Evolutionary conservation across 257 asterid genomes (phyloP).

Genomic region (Verbena officinalis): DNA sequence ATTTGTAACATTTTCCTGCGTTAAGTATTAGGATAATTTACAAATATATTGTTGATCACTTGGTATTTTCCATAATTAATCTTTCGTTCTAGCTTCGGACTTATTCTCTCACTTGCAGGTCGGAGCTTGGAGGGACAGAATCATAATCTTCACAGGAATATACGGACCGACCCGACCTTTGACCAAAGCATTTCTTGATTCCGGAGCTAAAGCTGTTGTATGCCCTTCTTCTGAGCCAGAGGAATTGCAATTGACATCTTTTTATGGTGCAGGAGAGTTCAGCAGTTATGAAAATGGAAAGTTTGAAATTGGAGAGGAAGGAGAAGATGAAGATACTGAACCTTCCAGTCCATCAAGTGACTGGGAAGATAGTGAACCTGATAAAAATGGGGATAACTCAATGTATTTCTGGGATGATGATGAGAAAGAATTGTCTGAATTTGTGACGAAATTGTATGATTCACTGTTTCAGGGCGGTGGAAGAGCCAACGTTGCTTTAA

Average conservation of each 20-base stretch:
- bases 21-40: too few relatives aligned
- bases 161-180: constrained; percentile 79
- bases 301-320: constrained; percentile 92
- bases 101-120: constrained; percentile 41
- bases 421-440: constrained; percentile 84
- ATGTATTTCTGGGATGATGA: constrained; percentile 76
- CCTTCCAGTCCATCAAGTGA: constrained; percentile 79
- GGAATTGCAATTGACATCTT: constrained; percentile 68
- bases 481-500: constrained; percentile 63
- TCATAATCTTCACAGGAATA: constrained; percentile 81
- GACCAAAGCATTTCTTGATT: constrained; percentile 86
- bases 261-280: constrained; percentile 78
- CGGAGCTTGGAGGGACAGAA: constrained; percentile 98
- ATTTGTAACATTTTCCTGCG: too few relatives aligned
- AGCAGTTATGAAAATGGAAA: constrained; percentile 71
- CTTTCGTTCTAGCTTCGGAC: background rate
- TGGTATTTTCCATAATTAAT: background rate
- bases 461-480: constrained; percentile 77
- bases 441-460: constrained; percentile 68
- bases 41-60: background rate
- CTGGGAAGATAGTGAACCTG: constrained; percentile 94
- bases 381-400: constrained; percentile 53
- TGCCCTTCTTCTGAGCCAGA: constrained; percentile 93
- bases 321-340: constrained; percentile 72
- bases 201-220: constrained; percentile 93